Percentiles rank a stretch among this genome's conserved stretches.
Conservation (phyloP, 2,329 filamentous ascomycete species). For the Colletotrichum lini region DNA sequence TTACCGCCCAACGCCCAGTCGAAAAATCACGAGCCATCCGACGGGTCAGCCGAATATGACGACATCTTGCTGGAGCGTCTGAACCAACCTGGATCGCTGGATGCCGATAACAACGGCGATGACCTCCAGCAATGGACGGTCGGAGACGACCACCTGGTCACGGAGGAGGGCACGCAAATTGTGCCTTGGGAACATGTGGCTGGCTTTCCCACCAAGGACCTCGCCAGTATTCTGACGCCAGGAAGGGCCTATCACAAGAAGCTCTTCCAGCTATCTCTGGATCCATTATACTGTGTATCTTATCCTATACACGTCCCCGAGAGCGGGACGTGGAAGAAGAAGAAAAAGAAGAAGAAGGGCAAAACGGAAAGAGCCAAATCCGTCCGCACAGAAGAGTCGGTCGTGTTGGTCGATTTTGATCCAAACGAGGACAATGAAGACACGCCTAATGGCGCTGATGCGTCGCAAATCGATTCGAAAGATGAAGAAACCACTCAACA, state of each 20-base stretch:
- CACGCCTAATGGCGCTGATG: slow-evolving; percentile 49
- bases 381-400: slow-evolving; percentile 48
- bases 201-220: slow-evolving; percentile 80
- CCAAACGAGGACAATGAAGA: slow-evolving; percentile 47
- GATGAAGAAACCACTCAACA: slow-evolving; percentile 52
- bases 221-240: slow-evolving; percentile 86
- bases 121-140: slow-evolving; percentile 63
- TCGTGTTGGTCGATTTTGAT: slow-evolving; percentile 45
- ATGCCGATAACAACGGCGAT: slow-evolving; percentile 50
- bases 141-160: slow-evolving; percentile 67
- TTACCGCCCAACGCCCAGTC: slow-evolving; percentile 55
- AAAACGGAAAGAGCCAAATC: slow-evolving; percentile 47
- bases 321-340: slow-evolving; percentile 83
- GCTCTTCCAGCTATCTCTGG: slow-evolving; percentile 85
- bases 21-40: slow-evolving; percentile 51
- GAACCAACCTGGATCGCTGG: slow-evolving; percentile 53
- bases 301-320: slow-evolving; percentile 87
- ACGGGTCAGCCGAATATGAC: slow-evolving; percentile 61
- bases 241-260: slow-evolving; percentile 83
- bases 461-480: slow-evolving; percentile 44
- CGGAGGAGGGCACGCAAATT: slow-evolving; percentile 69
- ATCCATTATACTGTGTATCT: slow-evolving; percentile 84
- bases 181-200: slow-evolving; percentile 81
- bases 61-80: slow-evolving; percentile 66
- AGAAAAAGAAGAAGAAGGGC: slow-evolving; percentile 62